These are phyloP conservation scores for Lodderomyces parapsilosis DNA, from an alignment of 1,139 yeast species.

Conservation along the genomic window DNA sequence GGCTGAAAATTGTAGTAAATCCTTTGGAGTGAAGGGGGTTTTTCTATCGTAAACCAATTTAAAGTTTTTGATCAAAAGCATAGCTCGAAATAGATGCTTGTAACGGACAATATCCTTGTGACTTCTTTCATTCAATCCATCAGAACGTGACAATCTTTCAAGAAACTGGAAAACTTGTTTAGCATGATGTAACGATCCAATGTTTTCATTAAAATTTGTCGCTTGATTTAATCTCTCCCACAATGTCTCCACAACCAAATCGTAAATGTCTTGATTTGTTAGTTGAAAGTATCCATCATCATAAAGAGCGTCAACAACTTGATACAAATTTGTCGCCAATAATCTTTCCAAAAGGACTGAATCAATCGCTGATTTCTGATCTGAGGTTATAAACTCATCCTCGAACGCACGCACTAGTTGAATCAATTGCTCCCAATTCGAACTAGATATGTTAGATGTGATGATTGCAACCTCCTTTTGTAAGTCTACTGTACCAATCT, in stretches of 20 bases:
- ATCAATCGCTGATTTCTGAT: slow-evolving; percentile 26
- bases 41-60: slow-evolving; percentile 37
- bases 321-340: slow-evolving; percentile 36
- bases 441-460: slow-evolving; percentile 29
- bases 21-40: slow-evolving; percentile 28
- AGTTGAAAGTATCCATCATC: slow-evolving; percentile 18
- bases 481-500: slow-evolving; percentile 14
- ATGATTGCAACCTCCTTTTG: slow-evolving; percentile 28
- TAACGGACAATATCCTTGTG: slow-evolving; percentile 20
- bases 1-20: slow-evolving; percentile 25
- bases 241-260: slow-evolving; percentile 35
- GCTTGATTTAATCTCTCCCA: slow-evolving; percentile 58
- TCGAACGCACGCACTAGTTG: slow-evolving; percentile 25
- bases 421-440: slow-evolving; percentile 31
- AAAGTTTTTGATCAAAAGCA: slow-evolving; percentile 31
- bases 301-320: slow-evolving; percentile 24
- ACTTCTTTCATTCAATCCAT: slow-evolving; percentile 13
- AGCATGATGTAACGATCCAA: slow-evolving; percentile 48
- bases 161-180: slow-evolving; percentile 38
- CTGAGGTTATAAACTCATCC: slow-evolving; percentile 20
- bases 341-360: slow-evolving; percentile 37
- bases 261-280: slow-evolving; percentile 18
- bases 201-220: slow-evolving; percentile 44
- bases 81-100: slow-evolving; percentile 31
- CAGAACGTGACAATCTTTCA: slow-evolving; percentile 18